Evolutionary conservation across 805 yeast genomes (phyloP).

Genomic region (Zygosaccharomyces gambellarensis): DNA sequence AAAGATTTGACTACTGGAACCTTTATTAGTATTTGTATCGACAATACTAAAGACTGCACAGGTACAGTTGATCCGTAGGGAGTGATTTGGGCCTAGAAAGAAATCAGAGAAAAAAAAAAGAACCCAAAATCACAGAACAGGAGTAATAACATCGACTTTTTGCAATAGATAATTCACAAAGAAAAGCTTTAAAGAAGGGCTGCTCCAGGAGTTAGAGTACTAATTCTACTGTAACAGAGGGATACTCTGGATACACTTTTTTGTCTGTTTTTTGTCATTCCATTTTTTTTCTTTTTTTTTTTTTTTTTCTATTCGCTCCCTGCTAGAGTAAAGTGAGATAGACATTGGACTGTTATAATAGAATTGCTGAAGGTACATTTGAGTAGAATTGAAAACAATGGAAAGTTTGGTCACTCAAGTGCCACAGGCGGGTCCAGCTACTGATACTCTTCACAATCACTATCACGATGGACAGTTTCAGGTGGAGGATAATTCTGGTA

Average conservation of each 20-base stretch:
- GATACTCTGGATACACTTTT: too few relatives aligned
- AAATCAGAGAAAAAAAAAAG: neutral
- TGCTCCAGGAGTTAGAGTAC: too few relatives aligned
- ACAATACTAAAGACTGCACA: neutral
- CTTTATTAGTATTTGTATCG: too few relatives aligned
- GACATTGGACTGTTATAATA: too few relatives aligned
- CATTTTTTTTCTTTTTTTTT: too few relatives aligned
- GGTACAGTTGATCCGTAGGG: neutral
- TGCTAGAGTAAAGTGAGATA: too few relatives aligned
- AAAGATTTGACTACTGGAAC: too few relatives aligned
- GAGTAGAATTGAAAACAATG: neutral
- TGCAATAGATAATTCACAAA: neutral
- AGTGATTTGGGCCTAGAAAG: neutral
- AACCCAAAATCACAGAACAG: neutral
- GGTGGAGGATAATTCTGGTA: neutral
- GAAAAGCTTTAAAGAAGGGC: neutral
- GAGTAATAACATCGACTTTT: neutral
- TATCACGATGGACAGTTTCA: neutral
- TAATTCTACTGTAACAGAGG: too few relatives aligned
- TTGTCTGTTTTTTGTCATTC: too few relatives aligned
- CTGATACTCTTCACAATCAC: neutral
- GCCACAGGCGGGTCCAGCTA: neutral
- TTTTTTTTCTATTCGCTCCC: too few relatives aligned
- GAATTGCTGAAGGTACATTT: too few relatives aligned
- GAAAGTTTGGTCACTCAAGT: neutral